phyloP scores from a whole-genome alignment of 306 rosid genomes.

The Malus fusca region DNA sequence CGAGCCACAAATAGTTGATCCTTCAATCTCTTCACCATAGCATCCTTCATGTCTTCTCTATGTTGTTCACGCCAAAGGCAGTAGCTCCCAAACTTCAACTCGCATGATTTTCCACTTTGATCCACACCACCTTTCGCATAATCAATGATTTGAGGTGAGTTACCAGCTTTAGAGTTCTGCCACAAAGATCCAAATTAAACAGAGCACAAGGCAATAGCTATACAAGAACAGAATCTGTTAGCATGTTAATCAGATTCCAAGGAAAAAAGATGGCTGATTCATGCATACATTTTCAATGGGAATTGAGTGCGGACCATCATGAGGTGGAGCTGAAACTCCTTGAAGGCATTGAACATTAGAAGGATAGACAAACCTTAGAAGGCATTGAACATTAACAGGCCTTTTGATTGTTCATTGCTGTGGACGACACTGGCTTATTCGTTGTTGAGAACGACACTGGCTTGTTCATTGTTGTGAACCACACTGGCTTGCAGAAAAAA shows the following conservation, averaged over 20 bases:
- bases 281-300: constrained; percentile 46
- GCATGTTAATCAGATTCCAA: constrained; percentile 9
- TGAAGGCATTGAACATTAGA: constrained; percentile 8
- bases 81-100: constrained; percentile 80
- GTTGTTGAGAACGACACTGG: not conserved
- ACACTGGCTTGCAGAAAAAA: not conserved
- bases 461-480: constrained; percentile 16
- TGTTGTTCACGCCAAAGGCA: constrained; percentile 79
- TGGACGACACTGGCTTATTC: not conserved
- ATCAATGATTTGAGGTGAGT: constrained; percentile 18
- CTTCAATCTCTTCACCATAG: constrained; percentile 75
- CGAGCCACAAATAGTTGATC: constrained; percentile 92
- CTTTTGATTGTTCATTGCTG: constrained; percentile 31
- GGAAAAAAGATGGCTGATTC: constrained; percentile 13
- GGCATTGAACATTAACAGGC: constrained; percentile 18
- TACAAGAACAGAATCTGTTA: not conserved
- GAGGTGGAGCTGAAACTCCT: constrained; percentile 37
- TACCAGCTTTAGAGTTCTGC: constrained; percentile 48
- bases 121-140: constrained; percentile 33
- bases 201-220: constrained; percentile 6
- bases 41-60: constrained; percentile 77
- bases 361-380: constrained; percentile 5
- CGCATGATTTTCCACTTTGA: constrained; percentile 66
- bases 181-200: constrained; percentile 24
- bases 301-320: constrained; percentile 27